A percentile compares a stretch with the other conserved stretches of the same genome.
Conservation (phyloP, 2,329 filamentous ascomycete genomes). For the Hymenoscyphus fructigenus region DNA sequence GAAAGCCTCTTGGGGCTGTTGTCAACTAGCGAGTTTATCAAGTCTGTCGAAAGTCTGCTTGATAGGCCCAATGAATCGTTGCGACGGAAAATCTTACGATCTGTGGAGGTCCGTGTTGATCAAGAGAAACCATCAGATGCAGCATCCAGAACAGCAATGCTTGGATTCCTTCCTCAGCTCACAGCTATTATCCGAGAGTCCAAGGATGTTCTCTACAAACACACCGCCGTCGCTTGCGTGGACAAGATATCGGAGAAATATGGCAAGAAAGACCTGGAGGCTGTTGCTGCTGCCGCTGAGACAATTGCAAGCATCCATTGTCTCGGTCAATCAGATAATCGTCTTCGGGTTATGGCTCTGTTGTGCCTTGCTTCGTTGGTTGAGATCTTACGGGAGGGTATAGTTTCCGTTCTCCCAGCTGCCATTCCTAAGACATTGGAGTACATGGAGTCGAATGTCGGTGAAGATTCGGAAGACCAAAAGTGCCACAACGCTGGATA, state of each 20-base stretch:
- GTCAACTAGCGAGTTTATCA: conserved; percentile 85
- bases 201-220: conserved; percentile 72
- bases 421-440: conserved; percentile 70
- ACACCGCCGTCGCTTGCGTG: conserved; percentile 83
- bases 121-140: conserved; percentile 68
- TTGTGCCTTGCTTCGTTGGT: conserved; percentile 86
- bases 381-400: conserved; percentile 81
- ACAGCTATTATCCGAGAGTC: conserved; percentile 74
- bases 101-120: conserved; percentile 77
- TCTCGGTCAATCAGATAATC: conserved; percentile 70
- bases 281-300: conserved; percentile 71
- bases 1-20: conserved; percentile 80
- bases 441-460: conserved; percentile 67
- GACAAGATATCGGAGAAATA: conserved; percentile 94
- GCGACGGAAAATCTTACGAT: conserved; percentile 75
- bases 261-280: conserved; percentile 83
- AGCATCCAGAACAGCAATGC: conserved; percentile 66
- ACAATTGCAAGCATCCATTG: conserved; percentile 76
- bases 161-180: conserved; percentile 77
- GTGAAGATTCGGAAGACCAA: conserved; percentile 50
- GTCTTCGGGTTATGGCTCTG: conserved; percentile 78
- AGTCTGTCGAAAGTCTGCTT: conserved; percentile 79
- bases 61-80: conserved; percentile 72
- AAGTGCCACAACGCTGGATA: conserved; percentile 81
- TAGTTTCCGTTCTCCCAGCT: conserved; percentile 77